Percentiles rank a stretch among this genome's conserved stretches.
phyloP scores from a whole-genome alignment of 2,329 filamentous ascomycete genomes.

The Colletotrichum siamense region DNA sequence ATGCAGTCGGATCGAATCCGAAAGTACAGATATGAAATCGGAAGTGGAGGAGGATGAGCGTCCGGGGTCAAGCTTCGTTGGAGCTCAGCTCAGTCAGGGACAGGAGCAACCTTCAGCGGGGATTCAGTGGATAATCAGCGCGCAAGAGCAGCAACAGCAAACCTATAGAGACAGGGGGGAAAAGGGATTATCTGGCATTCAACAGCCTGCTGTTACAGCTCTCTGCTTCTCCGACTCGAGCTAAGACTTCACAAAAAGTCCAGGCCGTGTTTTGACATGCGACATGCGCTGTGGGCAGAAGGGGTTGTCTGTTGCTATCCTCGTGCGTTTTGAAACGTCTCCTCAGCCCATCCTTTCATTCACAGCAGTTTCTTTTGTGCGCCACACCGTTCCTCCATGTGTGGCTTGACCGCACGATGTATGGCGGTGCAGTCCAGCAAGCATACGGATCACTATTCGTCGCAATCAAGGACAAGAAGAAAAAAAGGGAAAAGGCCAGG shows the following conservation, averaged over 20 bases:
- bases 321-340: slow-evolving; percentile 21
- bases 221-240: neutral
- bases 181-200: neutral
- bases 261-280: slow-evolving; percentile 1
- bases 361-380: neutral
- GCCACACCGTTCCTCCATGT: neutral
- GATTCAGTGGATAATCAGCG: neutral
- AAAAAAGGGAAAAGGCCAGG: neutral
- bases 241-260: neutral
- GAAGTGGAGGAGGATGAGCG: neutral
- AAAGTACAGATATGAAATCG: neutral
- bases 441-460: neutral
- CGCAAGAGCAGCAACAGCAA: neutral
- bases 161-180: neutral
- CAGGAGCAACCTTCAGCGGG: neutral
- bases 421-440: neutral
- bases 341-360: slow-evolving; percentile 19
- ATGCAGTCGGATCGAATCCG: neutral
- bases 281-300: slow-evolving; percentile 10
- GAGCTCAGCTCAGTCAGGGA: neutral
- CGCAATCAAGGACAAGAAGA: neutral
- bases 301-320: neutral
- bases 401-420: neutral
- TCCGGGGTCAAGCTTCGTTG: neutral
- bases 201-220: slow-evolving; percentile 23